These are phyloP conservation scores for Metschnikowia proteae DNA, from an alignment of 805 yeast genomes.

Conservation along the genomic window DNA sequence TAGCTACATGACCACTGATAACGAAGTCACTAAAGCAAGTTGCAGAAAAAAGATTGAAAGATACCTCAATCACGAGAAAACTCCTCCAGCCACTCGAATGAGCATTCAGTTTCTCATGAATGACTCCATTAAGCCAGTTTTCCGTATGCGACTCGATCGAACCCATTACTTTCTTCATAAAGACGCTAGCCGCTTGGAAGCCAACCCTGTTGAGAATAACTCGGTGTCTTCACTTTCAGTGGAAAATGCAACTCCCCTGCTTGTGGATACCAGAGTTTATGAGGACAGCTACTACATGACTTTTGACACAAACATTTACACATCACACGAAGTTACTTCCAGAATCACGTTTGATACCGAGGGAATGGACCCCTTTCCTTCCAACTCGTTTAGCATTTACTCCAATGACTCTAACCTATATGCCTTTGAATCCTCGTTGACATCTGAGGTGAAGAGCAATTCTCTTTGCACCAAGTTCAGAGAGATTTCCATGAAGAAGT, in stretches of 20 bases:
- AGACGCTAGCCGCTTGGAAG: constrained; percentile 15
- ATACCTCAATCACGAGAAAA: constrained; percentile 20
- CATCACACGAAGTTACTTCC: constrained; percentile 26
- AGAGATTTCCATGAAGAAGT: constrained; percentile 20
- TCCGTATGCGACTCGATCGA: constrained; percentile 27
- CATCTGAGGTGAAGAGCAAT: constrained; percentile 27
- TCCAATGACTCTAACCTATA: constrained; percentile 40
- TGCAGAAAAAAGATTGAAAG: constrained; percentile 18
- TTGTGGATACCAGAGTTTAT: constrained; percentile 16
- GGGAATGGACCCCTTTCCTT: constrained; percentile 33
- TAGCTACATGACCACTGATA: constrained; percentile 4
- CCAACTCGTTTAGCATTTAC: constrained; percentile 26
- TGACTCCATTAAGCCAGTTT: constrained; percentile 26
- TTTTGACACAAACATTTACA: constrained; percentile 31
- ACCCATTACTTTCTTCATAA: constrained; percentile 30
- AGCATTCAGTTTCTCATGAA: constrained; percentile 29
- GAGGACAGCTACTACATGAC: constrained; percentile 34
- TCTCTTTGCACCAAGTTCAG: constrained; percentile 22
- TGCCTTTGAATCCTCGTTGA: constrained; percentile 28
- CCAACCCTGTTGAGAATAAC: constrained; percentile 6
- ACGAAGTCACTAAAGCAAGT: not conserved
- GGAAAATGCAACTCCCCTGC: constrained; percentile 5
- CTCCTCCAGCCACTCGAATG: constrained; percentile 22
- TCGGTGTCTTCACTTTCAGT: constrained; percentile 11
- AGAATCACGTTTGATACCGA: constrained; percentile 15